Percentiles rank a stretch among this genome's conserved stretches.
Conservation (phyloP, 1,284 basidiomycete genomes). For the Phellopilus nigrolimitatus region DNA sequence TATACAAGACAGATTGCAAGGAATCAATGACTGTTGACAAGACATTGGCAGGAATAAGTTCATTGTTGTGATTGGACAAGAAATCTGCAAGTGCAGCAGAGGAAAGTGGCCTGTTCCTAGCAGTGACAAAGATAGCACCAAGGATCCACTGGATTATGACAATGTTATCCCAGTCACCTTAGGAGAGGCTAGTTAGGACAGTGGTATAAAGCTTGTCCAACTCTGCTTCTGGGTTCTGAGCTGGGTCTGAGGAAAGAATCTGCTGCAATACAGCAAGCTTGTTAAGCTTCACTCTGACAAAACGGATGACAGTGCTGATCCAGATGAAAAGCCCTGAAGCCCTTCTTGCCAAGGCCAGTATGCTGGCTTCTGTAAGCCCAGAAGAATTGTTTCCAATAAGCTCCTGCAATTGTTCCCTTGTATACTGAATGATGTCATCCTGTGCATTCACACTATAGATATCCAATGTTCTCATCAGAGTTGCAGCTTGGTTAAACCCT, state of each 20-base stretch:
- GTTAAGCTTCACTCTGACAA: constrained; percentile 18
- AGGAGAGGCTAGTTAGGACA: neutral
- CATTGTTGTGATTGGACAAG: neutral
- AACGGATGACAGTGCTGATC: constrained; percentile 27
- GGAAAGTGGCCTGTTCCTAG: constrained; percentile 6
- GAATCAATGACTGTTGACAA: neutral
- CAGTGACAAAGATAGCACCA: constrained; percentile 4
- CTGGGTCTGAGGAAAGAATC: neutral
- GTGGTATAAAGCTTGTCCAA: neutral
- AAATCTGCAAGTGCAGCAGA: neutral
- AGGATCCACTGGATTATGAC: neutral
- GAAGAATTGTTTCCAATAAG: neutral
- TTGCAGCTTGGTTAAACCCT: neutral
- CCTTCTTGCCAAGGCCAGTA: constrained; percentile 23
- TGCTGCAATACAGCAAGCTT: neutral
- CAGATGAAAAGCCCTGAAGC: constrained; percentile 29
- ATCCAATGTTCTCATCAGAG: neutral
- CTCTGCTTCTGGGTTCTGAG: neutral
- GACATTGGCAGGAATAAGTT: neutral
- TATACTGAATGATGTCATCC: neutral
- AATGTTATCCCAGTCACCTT: neutral
- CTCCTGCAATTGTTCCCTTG: neutral
- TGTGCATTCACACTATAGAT: neutral
- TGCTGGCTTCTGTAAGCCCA: constrained; percentile 10
- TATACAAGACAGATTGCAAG: constrained; percentile 9